These are phyloP conservation scores for Candida tibetensis DNA, from an alignment of 805 yeast species.

Conservation along the genomic window DNA sequence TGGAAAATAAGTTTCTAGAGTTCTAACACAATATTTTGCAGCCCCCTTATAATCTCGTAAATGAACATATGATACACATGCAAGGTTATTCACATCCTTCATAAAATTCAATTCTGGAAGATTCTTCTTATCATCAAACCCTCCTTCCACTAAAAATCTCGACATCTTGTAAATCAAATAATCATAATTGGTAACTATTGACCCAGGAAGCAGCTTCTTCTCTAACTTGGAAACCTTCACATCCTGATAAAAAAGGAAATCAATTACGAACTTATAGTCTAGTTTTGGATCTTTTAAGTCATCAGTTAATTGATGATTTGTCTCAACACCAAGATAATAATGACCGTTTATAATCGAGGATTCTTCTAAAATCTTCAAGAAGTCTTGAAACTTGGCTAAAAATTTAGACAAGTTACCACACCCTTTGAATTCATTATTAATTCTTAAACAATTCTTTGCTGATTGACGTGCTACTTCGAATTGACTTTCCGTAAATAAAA, in stretches of 20 bases:
- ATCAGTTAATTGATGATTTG: constrained; percentile 18
- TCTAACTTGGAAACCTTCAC: constrained; percentile 29
- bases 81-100: constrained; percentile 33
- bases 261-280: constrained; percentile 20
- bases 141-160: constrained; percentile 24
- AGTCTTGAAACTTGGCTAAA: constrained; percentile 43
- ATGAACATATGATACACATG: constrained; percentile 40
- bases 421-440: constrained; percentile 66
- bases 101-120: constrained; percentile 12
- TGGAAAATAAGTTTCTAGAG: constrained; percentile 36
- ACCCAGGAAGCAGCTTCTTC: constrained; percentile 22
- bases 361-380: constrained; percentile 39
- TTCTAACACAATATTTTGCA: constrained; percentile 21
- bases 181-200: constrained; percentile 40
- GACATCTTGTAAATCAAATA: constrained; percentile 39
- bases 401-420: constrained; percentile 60
- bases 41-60: constrained; percentile 20
- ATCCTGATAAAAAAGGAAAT: constrained; percentile 25
- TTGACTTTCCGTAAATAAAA: constrained; percentile 50
- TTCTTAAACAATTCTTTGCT: constrained; percentile 66
- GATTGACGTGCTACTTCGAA: constrained; percentile 50
- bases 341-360: constrained; percentile 39
- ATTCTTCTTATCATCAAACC: not conserved
- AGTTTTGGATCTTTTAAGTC: constrained; percentile 15
- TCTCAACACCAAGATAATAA: constrained; percentile 24